Evolutionary conservation across 106 monocot genomes (phyloP), one percentile per base, ranked within the genome.

Genomic region (Dendrobium officinale): DNA sequence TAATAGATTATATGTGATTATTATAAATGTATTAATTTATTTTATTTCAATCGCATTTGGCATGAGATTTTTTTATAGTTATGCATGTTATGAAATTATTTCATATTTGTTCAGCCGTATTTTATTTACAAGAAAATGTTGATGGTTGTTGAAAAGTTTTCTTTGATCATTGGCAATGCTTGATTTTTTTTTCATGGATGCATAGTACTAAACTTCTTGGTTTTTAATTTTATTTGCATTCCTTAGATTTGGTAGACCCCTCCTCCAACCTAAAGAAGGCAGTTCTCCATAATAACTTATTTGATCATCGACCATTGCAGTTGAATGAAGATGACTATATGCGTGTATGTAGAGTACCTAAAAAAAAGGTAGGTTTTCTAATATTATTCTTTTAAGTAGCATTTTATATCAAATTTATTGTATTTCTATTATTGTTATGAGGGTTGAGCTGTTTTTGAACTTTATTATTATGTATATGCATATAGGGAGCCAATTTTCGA

Each of bases 401-500:
- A 10, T 61, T 7, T 10, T 61, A 61, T 6, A 22, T 61, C 22
- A 22, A n/a, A 0, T 61, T 22, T 8, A 2, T 19, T 61, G 22
- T 19, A 61, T 22, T 61, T 61, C 6, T 19, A 61, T 4, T 61
- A 61, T 22, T 61, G n/a, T 61, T 61, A 20, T 61, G 22, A 19
- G 20, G 4, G n/a, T n/a, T 61, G 22, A 19, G 8, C 5, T 61
- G 4, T 61, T 61, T n/a, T 61, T 22, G 19, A 22, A 22, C 6
- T 61, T 61, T 22, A 61, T 61, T 61, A 22, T 61, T 54, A 37
- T 37, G 2, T 37, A 37, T 37, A 37, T 37, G 37, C 37, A 37
- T 37, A 37, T 37, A 83, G 83, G 83, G 83, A 9, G 83, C 83
- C 49, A 83, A 83, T 47, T 83, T 83, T 42, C 70, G 83, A 73